phyloP scores from a whole-genome alignment of 2,329 filamentous ascomycete species.

The Colletotrichum chrysophilum region DNA sequence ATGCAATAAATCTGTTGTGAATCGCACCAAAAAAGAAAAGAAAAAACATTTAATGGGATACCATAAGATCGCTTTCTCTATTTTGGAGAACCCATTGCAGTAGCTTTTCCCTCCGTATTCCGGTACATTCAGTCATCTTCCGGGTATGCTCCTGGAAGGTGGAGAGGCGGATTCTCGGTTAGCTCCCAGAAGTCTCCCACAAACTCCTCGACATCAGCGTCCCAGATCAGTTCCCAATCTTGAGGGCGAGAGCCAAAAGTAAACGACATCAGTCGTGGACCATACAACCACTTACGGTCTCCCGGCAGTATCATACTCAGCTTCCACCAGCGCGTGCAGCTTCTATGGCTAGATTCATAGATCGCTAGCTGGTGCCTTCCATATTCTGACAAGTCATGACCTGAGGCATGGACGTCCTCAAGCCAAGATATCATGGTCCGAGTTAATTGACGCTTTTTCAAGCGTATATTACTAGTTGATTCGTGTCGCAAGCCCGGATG shows the following conservation, averaged over 20 bases:
- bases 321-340: accelerated
- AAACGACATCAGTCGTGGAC: not conserved
- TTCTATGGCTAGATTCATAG: accelerated
- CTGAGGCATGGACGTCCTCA: not conserved
- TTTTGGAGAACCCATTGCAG: too few species aligned
- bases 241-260: not conserved
- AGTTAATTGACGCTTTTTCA: not conserved
- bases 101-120: too few species aligned
- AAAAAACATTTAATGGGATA: too few species aligned
- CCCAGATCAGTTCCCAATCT: constrained; percentile 1
- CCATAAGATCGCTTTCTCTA: too few species aligned
- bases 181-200: not conserved
- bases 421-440: not conserved
- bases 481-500: too few species aligned
- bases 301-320: not conserved
- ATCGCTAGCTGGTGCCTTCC: not conserved
- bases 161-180: not conserved
- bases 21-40: too few species aligned
- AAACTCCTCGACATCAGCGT: not conserved
- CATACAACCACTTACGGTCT: not conserved
- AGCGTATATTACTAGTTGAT: not conserved
- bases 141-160: not conserved
- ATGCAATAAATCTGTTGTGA: too few species aligned
- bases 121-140: not conserved
- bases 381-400: not conserved